These are phyloP conservation scores for Dryas drummondii DNA, from an alignment of 306 rosid species.

Conservation along the genomic window DNA sequence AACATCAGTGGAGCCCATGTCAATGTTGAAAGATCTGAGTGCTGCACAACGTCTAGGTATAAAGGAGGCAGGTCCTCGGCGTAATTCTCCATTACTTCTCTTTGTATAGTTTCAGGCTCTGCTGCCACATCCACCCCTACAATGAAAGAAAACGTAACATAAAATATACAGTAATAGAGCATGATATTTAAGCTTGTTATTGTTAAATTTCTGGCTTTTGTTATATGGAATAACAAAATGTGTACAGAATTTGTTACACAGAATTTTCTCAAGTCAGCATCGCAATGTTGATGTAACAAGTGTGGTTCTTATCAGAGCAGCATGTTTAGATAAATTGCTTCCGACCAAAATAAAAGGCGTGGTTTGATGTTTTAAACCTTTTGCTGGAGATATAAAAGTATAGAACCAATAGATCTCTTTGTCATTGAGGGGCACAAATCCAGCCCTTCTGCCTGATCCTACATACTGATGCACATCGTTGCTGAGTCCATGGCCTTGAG, in stretches of 20 bases:
- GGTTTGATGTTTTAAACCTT: conserved; percentile 10
- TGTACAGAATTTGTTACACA: too few relatives aligned
- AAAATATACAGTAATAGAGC: too few relatives aligned
- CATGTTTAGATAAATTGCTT: background rate
- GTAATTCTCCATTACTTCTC: conserved; percentile 10
- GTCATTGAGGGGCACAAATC: conserved; percentile 17
- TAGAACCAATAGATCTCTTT: conserved; percentile 19
- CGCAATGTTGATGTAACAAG: background rate
- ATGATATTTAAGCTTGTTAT: too few relatives aligned
- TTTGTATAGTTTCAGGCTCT: conserved; percentile 3
- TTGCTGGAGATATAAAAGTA: background rate
- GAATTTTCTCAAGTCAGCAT: too few relatives aligned
- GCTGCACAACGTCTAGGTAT: background rate
- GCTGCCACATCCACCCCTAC: background rate
- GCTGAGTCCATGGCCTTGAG: conserved; percentile 26
- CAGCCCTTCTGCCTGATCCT: conserved; percentile 16
- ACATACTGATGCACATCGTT: background rate
- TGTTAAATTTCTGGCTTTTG: too few relatives aligned
- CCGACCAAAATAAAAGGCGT: background rate
- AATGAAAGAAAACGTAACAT: background rate
- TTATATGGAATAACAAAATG: too few relatives aligned
- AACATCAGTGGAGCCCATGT: conserved; percentile 15
- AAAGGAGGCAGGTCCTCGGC: conserved; percentile 18
- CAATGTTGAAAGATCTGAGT: conserved; percentile 20
- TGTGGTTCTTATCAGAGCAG: background rate